These are phyloP conservation scores for Aspergillus ostianus DNA, from an alignment of 495 filamentous ascomycete genomes.

Conservation along the genomic window DNA sequence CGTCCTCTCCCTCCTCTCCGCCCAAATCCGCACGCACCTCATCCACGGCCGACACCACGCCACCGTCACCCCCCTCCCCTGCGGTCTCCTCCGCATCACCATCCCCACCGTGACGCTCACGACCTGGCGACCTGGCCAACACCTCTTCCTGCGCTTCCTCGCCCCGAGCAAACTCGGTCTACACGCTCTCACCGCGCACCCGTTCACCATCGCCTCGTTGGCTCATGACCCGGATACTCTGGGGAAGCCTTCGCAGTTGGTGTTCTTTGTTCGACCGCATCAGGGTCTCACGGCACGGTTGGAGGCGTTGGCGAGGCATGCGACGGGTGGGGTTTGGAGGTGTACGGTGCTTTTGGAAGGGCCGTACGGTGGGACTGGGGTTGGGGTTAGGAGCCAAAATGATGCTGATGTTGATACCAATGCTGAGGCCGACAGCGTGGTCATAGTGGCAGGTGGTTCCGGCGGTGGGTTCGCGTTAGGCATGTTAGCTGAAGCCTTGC, in stretches of 20 bases:
- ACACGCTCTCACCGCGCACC: constrained; percentile 45
- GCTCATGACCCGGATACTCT: constrained; percentile 21
- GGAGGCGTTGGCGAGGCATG: constrained; percentile 26
- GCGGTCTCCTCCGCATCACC: constrained; percentile 41
- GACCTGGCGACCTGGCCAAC: constrained; percentile 48
- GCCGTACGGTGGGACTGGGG: constrained; percentile 47
- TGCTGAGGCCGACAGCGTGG: constrained; percentile 23
- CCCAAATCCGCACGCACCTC: constrained; percentile 44
- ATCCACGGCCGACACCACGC: constrained; percentile 48
- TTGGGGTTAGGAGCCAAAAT: constrained; percentile 13
- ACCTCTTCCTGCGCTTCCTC: constrained; percentile 51
- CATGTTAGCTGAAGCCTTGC: constrained; percentile 29
- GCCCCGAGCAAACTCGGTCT: constrained; percentile 25
- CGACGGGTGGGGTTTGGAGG: constrained; percentile 25
- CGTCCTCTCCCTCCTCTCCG: constrained; percentile 37
- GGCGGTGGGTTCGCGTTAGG: constrained; percentile 51
- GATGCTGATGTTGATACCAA: constrained; percentile 1
- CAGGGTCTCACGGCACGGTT: constrained; percentile 45
- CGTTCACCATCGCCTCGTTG: constrained; percentile 51
- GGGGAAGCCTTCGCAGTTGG: constrained; percentile 30
- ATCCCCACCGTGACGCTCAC: constrained; percentile 41
- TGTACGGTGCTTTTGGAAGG: constrained; percentile 44
- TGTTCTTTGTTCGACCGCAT: constrained; percentile 44
- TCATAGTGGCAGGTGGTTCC: constrained; percentile 56
- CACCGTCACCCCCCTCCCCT: constrained; percentile 38